Base-by-base conservation (phyloP, 2,329 filamentous ascomycete species). In the Apiospora phragmitis region DNA sequence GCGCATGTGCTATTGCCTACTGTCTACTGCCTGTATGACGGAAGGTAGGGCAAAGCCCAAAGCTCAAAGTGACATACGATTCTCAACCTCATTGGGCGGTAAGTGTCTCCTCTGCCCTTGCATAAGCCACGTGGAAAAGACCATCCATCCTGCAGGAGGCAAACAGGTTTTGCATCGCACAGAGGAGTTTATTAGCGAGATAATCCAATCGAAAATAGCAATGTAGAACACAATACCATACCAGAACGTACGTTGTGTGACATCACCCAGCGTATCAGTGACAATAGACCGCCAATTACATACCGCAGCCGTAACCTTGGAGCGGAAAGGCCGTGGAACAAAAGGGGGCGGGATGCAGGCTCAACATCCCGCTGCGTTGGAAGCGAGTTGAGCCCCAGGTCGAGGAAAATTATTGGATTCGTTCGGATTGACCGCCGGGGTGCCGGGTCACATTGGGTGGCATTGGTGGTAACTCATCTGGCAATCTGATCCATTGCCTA, bases 71-170 rank as follows among this genome's bases (percentile, higher is more conserved):
- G 43, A 62, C 32, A 62, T 32, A 59, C 51, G 51, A 21, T 5
- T 49, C n/a, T 49, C 8, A n/a, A n/a, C n/a, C 29, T 62, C 55
- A 38, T 7, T 38, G 32, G 55, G 32, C 29, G 9, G 18, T 18
- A 11, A 38, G 29, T 38, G 21, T 62, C 55, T 38, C 32, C 55
- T 38, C 55, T 24, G 14, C 32, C 55, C 55, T 62, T 62, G 55
- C 55, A 62, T 62, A 38, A 62, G 55, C 55, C 55, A 62, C 55
- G 55, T 62, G 55, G 55, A 62, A 55, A 11, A 35, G 55, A 18
- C 29, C 55, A 59, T 21, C 18, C 51, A 16, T 32, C 29, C 49
- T 59, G 51, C 51, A 62, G 18, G 32, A 38, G 18, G 55, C 32
- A 62, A 62, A 62, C 55, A 38, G 55, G 55, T 62, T 62, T 62